These are phyloP conservation scores for Backusella morwellensis DNA, from an alignment of 192 early-diverging fungal genomes.

Conservation along the genomic window DNA sequence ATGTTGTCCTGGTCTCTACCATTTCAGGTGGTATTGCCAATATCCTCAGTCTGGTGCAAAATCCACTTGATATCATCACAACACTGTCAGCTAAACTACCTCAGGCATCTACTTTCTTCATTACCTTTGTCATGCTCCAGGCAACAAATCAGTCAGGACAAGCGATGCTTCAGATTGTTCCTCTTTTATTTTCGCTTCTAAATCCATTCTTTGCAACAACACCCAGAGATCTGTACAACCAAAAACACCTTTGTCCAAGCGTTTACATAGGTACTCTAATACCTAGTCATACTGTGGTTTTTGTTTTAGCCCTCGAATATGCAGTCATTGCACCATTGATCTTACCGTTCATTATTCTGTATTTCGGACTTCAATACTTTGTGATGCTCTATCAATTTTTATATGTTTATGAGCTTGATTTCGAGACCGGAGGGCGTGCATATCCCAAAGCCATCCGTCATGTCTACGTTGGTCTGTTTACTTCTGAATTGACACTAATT, in stretches of 20 bases:
- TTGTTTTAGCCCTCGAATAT: conserved; percentile 70
- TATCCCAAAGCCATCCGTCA: conserved; percentile 63
- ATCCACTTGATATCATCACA: conserved; percentile 42
- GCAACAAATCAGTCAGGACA: conserved; percentile 61
- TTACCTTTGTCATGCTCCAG: conserved; percentile 80
- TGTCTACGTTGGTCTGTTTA: conserved; percentile 66
- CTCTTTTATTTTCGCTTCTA: conserved; percentile 60
- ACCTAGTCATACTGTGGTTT: conserved; percentile 67
- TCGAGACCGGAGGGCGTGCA: conserved; percentile 60
- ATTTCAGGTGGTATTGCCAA: conserved; percentile 54
- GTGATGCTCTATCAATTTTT: conserved; percentile 84
- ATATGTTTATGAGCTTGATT: conserved; percentile 63
- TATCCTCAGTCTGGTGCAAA: conserved; percentile 43
- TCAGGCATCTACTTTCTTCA: conserved; percentile 74
- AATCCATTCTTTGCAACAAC: conserved; percentile 58
- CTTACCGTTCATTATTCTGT: conserved; percentile 68
- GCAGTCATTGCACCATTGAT: conserved; percentile 77
- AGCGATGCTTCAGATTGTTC: conserved; percentile 66
- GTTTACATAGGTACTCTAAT: conserved; percentile 60
- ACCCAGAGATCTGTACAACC: conserved; percentile 59
- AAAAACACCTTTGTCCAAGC: conserved; percentile 43
- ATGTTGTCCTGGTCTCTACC: conserved; percentile 78
- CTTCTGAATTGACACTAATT: conserved; percentile 72
- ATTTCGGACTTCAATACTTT: conserved; percentile 71
- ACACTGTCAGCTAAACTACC: conserved; percentile 68